phyloP scores from a whole-genome alignment of 2,329 filamentous ascomycete genomes.

The Phaeosphaeriaceae sp. region DNA sequence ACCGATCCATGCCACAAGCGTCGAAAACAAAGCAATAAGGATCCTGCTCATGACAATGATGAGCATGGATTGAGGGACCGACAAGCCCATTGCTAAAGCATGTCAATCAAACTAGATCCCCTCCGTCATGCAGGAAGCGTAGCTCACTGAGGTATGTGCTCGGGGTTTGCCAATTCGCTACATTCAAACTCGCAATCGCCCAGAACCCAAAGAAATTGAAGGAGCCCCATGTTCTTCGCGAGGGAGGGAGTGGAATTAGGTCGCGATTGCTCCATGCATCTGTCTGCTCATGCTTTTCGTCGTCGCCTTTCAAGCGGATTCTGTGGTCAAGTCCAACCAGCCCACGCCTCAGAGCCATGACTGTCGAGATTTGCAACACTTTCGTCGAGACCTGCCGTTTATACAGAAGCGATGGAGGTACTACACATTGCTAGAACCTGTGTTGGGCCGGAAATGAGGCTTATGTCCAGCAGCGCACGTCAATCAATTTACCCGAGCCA shows the following conservation, averaged over 20 bases:
- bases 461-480: neutral
- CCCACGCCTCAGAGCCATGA: slow-evolving; percentile 15
- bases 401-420: neutral
- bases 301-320: slow-evolving; percentile 49
- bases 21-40: slow-evolving; percentile 53
- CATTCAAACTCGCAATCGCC: slow-evolving; percentile 50
- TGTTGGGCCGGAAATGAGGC: neutral
- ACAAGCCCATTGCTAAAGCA: slow-evolving; percentile 52
- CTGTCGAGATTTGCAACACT: neutral
- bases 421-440: neutral
- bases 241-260: slow-evolving; percentile 47
- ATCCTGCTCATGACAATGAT: slow-evolving; percentile 55
- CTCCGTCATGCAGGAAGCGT: neutral
- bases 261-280: slow-evolving; percentile 52
- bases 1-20: slow-evolving; percentile 57
- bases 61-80: slow-evolving; percentile 56
- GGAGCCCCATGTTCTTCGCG: slow-evolving; percentile 51
- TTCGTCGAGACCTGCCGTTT: neutral
- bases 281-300: slow-evolving; percentile 54
- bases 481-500: neutral
- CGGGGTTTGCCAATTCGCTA: slow-evolving; percentile 58
- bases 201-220: slow-evolving; percentile 54
- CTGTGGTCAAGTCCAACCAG: slow-evolving; percentile 39
- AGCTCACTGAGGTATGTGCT: slow-evolving; percentile 52
- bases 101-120: neutral